A percentile compares a stretch with the other conserved stretches of the same genome.
Evolutionary conservation across 1,284 basidiomycete species (phyloP).

Genomic region (Cryptococcus sp.): DNA sequence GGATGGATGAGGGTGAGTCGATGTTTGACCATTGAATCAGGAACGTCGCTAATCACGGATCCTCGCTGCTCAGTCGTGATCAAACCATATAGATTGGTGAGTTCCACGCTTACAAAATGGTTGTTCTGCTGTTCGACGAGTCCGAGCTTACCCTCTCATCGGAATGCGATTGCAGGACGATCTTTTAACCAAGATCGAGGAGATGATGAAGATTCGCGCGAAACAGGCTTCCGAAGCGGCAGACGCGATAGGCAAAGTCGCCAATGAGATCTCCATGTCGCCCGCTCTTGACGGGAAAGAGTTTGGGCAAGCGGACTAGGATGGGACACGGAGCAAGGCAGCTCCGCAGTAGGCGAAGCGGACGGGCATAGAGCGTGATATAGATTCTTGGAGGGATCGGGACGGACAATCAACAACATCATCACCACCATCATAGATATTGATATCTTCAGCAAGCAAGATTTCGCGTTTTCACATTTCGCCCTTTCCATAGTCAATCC

Average conservation of each 20-base stretch:
- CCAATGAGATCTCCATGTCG: too few species aligned
- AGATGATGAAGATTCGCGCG: slow-evolving; percentile 30
- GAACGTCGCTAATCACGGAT: not conserved
- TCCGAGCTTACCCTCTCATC: not conserved
- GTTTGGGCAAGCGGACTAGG: too few species aligned
- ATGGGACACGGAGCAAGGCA: too few species aligned
- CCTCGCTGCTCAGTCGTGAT: slow-evolving; percentile 27
- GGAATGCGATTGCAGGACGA: slow-evolving; percentile 22
- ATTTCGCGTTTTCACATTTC: too few species aligned
- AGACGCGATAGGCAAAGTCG: not conserved
- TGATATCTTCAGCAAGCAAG: too few species aligned
- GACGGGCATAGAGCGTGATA: too few species aligned
- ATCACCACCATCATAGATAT: too few species aligned
- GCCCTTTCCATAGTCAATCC: too few species aligned
- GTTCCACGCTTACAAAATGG: not conserved
- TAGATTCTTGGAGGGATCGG: too few species aligned
- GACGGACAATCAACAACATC: too few species aligned
- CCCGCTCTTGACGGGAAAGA: too few species aligned
- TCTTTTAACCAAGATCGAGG: slow-evolving; percentile 38
- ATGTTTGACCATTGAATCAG: not conserved
- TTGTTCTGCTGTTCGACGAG: not conserved
- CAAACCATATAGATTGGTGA: slow-evolving; percentile 43
- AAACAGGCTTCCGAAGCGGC: not conserved
- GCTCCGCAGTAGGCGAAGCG: too few species aligned
- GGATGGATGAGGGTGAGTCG: slow-evolving; percentile 36